Evolutionary conservation across 2,329 filamentous ascomycete genomes (phyloP).

Genomic region (Microsporum audouinii): DNA sequence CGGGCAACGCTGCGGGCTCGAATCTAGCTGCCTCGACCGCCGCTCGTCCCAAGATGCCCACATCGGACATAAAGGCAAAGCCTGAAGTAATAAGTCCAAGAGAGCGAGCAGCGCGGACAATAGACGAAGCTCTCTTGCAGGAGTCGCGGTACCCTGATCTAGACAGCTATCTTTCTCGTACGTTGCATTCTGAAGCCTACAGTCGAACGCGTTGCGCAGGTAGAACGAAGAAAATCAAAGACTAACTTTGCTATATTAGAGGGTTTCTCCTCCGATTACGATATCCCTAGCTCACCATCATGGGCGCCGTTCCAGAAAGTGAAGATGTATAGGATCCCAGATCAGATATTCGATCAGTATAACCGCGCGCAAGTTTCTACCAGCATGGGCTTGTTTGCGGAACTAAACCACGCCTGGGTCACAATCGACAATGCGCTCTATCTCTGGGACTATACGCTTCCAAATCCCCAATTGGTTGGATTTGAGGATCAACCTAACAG

Average conservation of each 20-base stretch:
- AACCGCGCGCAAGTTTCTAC: conserved; percentile 78
- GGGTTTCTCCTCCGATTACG: conserved; percentile 85
- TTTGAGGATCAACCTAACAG: conserved; percentile 81
- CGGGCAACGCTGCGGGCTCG: conserved; percentile 2
- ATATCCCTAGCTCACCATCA: conserved; percentile 54
- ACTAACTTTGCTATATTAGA: conserved; percentile 40
- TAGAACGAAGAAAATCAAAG: conserved; percentile 5
- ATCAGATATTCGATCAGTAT: conserved; percentile 84
- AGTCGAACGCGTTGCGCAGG: not conserved
- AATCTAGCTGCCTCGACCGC: conserved; percentile 9
- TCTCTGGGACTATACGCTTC: conserved; percentile 91
- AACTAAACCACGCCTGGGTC: conserved; percentile 91
- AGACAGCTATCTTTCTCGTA: conserved; percentile 79
- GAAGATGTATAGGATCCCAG: conserved; percentile 79
- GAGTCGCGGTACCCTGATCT: conserved; percentile 80
- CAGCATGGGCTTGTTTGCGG: conserved; percentile 89
- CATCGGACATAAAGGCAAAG: conserved; percentile 32
- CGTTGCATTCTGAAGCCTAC: conserved; percentile 31
- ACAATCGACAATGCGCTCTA: conserved; percentile 93
- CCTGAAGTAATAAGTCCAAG: conserved; percentile 53
- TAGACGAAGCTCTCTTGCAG: conserved; percentile 64
- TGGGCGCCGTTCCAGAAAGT: conserved; percentile 86
- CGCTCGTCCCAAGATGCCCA: conserved; percentile 3
- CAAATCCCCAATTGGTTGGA: conserved; percentile 82
- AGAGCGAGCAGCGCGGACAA: conserved; percentile 66